Percentiles rank a stretch among this genome's conserved stretches.
These are phyloP conservation scores for Apiosordaria backusii DNA, from an alignment of 495 filamentous ascomycete species.

Conservation along the genomic window DNA sequence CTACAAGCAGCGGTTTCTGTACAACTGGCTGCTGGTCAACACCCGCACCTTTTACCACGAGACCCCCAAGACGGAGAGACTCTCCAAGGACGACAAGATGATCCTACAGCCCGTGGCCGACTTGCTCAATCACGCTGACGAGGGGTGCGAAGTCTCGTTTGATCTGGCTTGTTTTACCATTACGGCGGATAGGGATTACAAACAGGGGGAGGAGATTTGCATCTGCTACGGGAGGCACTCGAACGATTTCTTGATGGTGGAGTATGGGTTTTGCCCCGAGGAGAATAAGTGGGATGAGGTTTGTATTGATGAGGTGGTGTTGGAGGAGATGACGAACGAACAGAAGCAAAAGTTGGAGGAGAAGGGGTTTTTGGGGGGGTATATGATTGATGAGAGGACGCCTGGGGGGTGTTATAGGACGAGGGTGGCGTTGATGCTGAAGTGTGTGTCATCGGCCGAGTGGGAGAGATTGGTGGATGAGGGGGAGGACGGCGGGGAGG, in stretches of 20 bases:
- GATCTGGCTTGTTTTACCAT: slow-evolving; percentile 60
- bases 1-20: slow-evolving; percentile 54
- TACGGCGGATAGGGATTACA: slow-evolving; percentile 51
- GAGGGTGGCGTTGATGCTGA: slow-evolving; percentile 59
- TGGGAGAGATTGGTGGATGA: slow-evolving; percentile 41
- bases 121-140: slow-evolving; percentile 72
- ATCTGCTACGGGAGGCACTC: slow-evolving; percentile 77
- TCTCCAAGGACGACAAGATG: slow-evolving; percentile 66
- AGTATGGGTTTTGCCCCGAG: slow-evolving; percentile 77
- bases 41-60: slow-evolving; percentile 77
- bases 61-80: slow-evolving; percentile 38
- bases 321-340: slow-evolving; percentile 46
- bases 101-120: slow-evolving; percentile 81
- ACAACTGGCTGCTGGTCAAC: slow-evolving; percentile 80
- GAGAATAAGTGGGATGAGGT: slow-evolving; percentile 65
- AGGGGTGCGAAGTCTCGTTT: slow-evolving; percentile 61
- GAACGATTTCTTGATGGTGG: slow-evolving; percentile 77
- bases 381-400: slow-evolving; percentile 53
- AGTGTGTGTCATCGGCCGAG: slow-evolving; percentile 32
- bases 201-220: slow-evolving; percentile 66
- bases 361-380: slow-evolving; percentile 64
- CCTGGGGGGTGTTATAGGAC: slow-evolving; percentile 65
- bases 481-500: slow-evolving; percentile 37
- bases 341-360: slow-evolving; percentile 52
- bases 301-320: slow-evolving; percentile 64